Evolutionary conservation across 2,329 filamentous ascomycete genomes (phyloP), one percentile per base, ranked within the genome.

Genomic region (Trichoderma sp.): DNA sequence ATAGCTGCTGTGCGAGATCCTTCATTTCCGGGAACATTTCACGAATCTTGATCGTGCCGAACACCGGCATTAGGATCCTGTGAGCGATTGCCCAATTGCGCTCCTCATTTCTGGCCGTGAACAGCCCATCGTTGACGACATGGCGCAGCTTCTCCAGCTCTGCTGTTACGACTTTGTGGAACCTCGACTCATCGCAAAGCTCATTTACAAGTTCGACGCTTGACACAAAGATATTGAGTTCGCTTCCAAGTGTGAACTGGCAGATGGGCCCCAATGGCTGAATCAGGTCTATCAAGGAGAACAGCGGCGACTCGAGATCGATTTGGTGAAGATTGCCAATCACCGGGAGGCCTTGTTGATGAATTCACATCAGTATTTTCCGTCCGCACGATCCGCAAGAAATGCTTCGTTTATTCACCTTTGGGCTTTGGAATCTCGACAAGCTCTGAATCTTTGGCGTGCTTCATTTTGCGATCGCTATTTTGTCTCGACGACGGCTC

Each of bases 21-120:
- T 56, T 56, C 66, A 64, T 56, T 22, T 57, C 34, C 2, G 66
- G 59, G 9, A 65, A 64, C 59, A 56, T 67, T 12, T 67, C 45
- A 10, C 57, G 57, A 63, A 64, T 67, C 45, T 67, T 67, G 10
- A 67, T 64, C n/a, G 57, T 39, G 17, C 65, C 66, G 7, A 68
- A 64, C 12, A 68, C 37, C 9, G 66, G 66, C 48, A 64, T 64
- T 29, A 68, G 12, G 15, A 68, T 68, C 29, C 66, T 48, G n/a
- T 64, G 66, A 17, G 66, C 66, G 12, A 68, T 50, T 34, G 12
- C 59, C 66, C 66, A 68, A 56, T 68, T 68, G 32, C 32, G 66
- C 50, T 68, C 66, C n/a, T 57, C 66, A 19, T 57, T 50, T 27
- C n/a, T 64, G 10, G 66, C 66, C 3, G 66, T 68, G 22, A 68